These are phyloP conservation scores for Golubevia pallescens DNA, from an alignment of 1,284 basidiomycete species.

Conservation along the genomic window DNA sequence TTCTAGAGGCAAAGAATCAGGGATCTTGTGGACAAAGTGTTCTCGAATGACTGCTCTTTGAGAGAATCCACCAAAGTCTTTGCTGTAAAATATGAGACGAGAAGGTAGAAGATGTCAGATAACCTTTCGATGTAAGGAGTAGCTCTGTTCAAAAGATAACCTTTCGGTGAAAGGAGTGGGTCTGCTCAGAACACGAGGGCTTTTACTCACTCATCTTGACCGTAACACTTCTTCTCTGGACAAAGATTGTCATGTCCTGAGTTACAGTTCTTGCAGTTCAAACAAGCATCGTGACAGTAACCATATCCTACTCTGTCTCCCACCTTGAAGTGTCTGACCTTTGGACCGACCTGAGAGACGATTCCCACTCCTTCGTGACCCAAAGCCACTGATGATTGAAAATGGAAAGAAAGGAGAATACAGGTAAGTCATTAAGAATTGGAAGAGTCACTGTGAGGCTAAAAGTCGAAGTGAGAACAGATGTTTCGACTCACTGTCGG, in stretches of 20 bases:
- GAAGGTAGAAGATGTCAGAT: no score
- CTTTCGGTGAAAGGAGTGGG: no score
- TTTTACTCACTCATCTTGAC: slow-evolving; percentile 14
- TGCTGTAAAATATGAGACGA: neutral
- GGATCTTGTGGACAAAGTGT: slow-evolving; percentile 47
- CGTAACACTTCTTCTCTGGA: slow-evolving; percentile 43
- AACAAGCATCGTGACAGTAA: slow-evolving; percentile 51
- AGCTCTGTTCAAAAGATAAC: no score
- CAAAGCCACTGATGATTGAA: slow-evolving; percentile 9
- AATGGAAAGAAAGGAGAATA: neutral
- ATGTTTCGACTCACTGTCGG: neutral
- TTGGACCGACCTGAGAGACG: slow-evolving; percentile 45
- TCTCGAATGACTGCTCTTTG: slow-evolving; percentile 50
- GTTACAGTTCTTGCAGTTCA: slow-evolving; percentile 46
- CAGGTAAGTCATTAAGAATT: no score
- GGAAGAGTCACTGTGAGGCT: no score
- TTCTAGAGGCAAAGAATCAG: slow-evolving; percentile 39
- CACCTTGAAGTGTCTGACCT: slow-evolving; percentile 36
- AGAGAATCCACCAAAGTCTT: slow-evolving; percentile 50
- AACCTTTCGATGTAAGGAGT: no score
- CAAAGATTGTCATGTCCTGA: slow-evolving; percentile 47
- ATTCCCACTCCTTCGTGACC: slow-evolving; percentile 59
- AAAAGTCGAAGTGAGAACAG: no score
- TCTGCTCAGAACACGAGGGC: no score
- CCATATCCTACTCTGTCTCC: slow-evolving; percentile 58